Evolutionary conservation across 1,284 basidiomycete genomes (phyloP), one percentile per base, ranked within the genome.

Genomic region (Cystobasidium sp.): DNA sequence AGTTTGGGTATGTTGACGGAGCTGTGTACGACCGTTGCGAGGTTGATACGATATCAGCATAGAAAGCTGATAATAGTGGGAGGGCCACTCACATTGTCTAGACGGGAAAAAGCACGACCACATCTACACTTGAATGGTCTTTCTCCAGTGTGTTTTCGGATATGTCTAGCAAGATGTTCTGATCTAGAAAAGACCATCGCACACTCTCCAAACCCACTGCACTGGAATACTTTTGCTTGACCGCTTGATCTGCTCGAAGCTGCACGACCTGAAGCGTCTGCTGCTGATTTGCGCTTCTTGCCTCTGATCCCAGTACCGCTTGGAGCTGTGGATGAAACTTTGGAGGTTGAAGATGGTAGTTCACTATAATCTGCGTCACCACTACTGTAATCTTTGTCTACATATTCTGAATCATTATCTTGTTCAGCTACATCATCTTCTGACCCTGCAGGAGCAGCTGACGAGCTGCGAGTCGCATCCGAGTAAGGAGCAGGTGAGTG

Each of bases 131-230:
- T 72, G 84, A 97, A 97, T 5, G 95, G 95, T 6, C 94, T 88
- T 82, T 97, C 95, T 75, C 95, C 95, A 18, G 95, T 97, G 83
- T 97, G 95, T 87, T 97, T 97, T 93, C 94, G 86, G 80, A 97
- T 93, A 85, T 98, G 95, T 79, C 95, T 87, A 75, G 95, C 94
- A 5, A 98, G 86, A 84, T 97, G 95, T 83, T 97, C 95, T 82
- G 91, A 93, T 82, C 95, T 86, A 70, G 91, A 93, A 83, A 98
- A 97, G 74, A 94, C 93, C 93, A 97, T 97, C 77, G 91, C 87
- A 84, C 95, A 97, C 71, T 95, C 93, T 77, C 93, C 94, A 82
- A 92, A 97, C 9, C 94, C 94, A 75, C 90, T 88, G 84, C 95
- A 98, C 80, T 94, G 91, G 83, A 97, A 97, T 75, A 94, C 92